Conservation (phyloP, 2,329 filamentous ascomycete species). For the Zymoseptoria pseudotritici region DNA sequence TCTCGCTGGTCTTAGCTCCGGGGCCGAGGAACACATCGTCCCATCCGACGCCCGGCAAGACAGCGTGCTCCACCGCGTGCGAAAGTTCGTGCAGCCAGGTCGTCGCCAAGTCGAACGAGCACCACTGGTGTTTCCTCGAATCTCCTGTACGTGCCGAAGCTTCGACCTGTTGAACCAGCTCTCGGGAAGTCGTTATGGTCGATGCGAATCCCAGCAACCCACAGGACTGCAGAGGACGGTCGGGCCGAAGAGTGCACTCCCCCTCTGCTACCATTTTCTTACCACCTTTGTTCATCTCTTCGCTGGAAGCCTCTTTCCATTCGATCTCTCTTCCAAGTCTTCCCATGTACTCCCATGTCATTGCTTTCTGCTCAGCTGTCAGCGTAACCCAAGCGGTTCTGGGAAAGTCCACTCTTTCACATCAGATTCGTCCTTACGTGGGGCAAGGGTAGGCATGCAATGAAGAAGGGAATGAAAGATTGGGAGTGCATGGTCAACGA, state of each 20-base stretch:
- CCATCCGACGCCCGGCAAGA: background rate
- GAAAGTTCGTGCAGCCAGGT: background rate
- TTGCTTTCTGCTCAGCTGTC: background rate
- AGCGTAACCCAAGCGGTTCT: background rate
- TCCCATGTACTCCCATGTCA: background rate
- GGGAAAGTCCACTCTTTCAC: background rate
- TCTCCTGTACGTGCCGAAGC: background rate
- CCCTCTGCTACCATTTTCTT: background rate
- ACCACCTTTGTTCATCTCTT: background rate
- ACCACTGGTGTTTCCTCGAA: background rate
- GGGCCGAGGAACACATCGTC: background rate
- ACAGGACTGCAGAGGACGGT: background rate
- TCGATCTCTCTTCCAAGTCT: background rate
- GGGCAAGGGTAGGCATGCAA: background rate
- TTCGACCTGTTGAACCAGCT: background rate
- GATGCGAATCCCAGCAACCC: background rate
- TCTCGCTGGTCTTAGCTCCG: background rate
- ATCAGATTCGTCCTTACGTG: background rate
- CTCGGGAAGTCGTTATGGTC: background rate
- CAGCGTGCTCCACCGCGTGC: background rate
- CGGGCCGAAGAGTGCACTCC: background rate
- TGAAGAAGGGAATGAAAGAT: background rate
- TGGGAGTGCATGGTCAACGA: background rate
- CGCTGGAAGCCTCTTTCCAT: background rate
- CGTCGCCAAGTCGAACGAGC: background rate